Conservation (phyloP, 116 monocot genomes). For the Thalassia testudinum region DNA sequence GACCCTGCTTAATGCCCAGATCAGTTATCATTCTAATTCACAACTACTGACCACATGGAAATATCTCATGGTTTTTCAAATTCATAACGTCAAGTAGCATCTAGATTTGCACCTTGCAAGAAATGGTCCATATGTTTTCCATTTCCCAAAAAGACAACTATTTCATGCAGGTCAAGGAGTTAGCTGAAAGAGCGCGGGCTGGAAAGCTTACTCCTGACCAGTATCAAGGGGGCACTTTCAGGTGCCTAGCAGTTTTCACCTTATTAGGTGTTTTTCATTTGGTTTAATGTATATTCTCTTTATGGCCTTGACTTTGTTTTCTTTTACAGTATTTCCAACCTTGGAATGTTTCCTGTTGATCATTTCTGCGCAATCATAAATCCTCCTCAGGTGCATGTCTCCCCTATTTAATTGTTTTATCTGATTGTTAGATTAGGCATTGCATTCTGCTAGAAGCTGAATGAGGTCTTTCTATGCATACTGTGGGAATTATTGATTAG, state of each 20-base stretch:
- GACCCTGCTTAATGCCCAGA: too few relatives aligned
- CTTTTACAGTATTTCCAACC: conserved; percentile 91
- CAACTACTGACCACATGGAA: too few relatives aligned
- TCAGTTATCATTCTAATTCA: too few relatives aligned
- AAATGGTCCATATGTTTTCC: background rate
- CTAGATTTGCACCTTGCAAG: too few relatives aligned
- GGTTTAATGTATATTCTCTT: background rate
- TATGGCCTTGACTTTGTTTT: background rate
- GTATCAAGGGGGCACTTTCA: conserved; percentile 97
- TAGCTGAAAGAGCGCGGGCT: conserved; percentile 82
- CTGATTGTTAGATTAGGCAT: too few relatives aligned
- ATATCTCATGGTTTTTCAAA: too few relatives aligned
- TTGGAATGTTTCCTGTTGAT: conserved; percentile 98
- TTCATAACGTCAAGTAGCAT: too few relatives aligned
- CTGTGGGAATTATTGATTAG: too few relatives aligned
- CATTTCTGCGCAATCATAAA: conserved; percentile 95
- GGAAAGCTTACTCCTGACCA: conserved; percentile 83
- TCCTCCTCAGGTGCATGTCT: conserved; percentile 77
- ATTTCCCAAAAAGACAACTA: background rate
- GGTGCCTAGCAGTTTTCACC: conserved; percentile 57
- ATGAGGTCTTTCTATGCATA: too few relatives aligned
- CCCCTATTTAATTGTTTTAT: conserved; percentile 3
- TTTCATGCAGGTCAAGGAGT: conserved; percentile 58
- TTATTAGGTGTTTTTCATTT: too few relatives aligned
- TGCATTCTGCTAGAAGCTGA: too few relatives aligned